Evolutionary conservation across 805 yeast genomes (phyloP).

Genomic region (Tetrapisispora nanseiensis): DNA sequence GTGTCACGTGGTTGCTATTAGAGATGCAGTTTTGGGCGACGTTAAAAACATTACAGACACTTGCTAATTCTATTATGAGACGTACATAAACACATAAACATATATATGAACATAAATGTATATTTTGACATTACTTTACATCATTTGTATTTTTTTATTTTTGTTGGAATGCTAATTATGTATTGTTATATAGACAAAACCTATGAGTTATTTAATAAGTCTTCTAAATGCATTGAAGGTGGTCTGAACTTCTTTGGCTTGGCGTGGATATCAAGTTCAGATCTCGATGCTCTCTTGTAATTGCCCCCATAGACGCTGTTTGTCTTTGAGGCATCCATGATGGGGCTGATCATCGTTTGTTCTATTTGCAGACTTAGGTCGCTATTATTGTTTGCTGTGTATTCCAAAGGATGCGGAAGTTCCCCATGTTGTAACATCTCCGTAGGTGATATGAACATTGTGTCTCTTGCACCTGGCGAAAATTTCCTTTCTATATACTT

Average conservation of each 20-base stretch:
- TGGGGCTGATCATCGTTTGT: conserved; percentile 2
- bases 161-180: too few relatives aligned
- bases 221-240: conserved; percentile 42
- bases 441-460: conserved; percentile 47
- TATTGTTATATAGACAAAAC: too few relatives aligned
- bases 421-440: conserved; percentile 28
- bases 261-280: neutral
- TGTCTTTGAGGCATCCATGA: neutral
- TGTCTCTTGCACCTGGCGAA: conserved; percentile 8
- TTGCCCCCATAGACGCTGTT: neutral
- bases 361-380: neutral
- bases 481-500: conserved; percentile 2
- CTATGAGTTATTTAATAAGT: conserved; percentile 28
- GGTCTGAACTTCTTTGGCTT: conserved; percentile 30
- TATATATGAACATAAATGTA: too few relatives aligned
- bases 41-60: too few relatives aligned
- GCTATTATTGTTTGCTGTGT: neutral
- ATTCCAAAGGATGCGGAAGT: neutral
- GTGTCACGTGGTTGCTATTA: too few relatives aligned
- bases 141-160: too few relatives aligned
- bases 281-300: neutral
- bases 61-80: too few relatives aligned
- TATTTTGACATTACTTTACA: too few relatives aligned
- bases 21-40: too few relatives aligned
- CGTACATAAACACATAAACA: too few relatives aligned